These are phyloP conservation scores for Candida boleticola DNA, from an alignment of 805 yeast species.

Conservation along the genomic window DNA sequence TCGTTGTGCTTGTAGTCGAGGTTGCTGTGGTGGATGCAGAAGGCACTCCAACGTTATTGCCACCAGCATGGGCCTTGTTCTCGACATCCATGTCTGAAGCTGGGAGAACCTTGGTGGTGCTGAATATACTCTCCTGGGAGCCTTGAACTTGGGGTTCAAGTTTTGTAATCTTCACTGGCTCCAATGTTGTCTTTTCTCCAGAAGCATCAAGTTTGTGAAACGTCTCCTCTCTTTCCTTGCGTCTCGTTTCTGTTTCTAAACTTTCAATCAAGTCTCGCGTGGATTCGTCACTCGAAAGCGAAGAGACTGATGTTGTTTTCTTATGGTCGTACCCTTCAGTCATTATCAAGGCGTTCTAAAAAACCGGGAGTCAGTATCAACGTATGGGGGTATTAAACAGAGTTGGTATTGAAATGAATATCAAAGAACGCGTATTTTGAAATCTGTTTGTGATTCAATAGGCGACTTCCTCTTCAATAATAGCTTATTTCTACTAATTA, in stretches of 20 bases:
- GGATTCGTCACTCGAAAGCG: slow-evolving; percentile 4
- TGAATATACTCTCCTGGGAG: background rate
- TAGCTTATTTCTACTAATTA: too few species aligned
- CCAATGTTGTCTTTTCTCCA: background rate
- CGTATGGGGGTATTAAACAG: too few species aligned
- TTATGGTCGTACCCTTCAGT: slow-evolving; percentile 3
- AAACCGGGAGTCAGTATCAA: too few species aligned
- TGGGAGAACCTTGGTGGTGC: background rate
- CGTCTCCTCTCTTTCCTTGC: background rate
- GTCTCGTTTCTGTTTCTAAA: slow-evolving; percentile 4
- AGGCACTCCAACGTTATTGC: background rate
- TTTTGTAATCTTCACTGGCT: background rate
- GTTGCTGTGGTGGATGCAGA: background rate
- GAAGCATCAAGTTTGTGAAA: background rate
- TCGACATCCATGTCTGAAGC: background rate
- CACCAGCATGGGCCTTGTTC: background rate
- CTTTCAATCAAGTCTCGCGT: slow-evolving; percentile 6
- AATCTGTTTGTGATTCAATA: too few species aligned
- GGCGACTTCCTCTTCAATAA: too few species aligned
- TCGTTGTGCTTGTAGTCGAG: background rate
- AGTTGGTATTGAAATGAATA: too few species aligned
- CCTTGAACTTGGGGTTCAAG: too few species aligned
- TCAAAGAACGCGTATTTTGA: too few species aligned
- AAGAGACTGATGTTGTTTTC: slow-evolving; percentile 1
- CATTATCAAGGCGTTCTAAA: background rate